Evolutionary conservation across 169 alveolate species (phyloP).

Genomic region (Eimeria necatrix): DNA sequence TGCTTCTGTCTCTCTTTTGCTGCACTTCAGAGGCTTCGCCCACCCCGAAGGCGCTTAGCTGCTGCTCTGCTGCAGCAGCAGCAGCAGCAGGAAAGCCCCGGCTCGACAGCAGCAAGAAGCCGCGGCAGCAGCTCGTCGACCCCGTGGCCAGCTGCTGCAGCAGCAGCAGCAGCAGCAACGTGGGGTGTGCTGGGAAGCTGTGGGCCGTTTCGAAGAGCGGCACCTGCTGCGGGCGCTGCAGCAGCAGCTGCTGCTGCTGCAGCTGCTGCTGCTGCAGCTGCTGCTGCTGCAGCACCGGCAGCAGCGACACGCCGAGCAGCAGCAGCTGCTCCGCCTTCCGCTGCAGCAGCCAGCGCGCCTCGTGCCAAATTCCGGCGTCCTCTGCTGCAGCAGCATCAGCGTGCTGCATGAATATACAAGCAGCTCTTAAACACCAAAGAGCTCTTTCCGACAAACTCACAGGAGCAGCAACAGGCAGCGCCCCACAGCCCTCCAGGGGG

Average conservation of each 20-base stretch:
- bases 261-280: slow-evolving; percentile 16
- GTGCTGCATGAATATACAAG: slow-evolving; percentile 56
- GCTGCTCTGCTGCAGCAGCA: neutral
- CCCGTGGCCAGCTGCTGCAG: slow-evolving; percentile 52
- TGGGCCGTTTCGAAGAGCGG: slow-evolving; percentile 32
- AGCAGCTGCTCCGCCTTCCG: slow-evolving; percentile 59
- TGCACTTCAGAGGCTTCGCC: too few relatives aligned
- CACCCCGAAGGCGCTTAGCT: neutral
- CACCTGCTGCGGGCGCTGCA: too few relatives aligned
- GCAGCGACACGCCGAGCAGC: slow-evolving; percentile 34
- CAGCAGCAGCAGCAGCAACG: slow-evolving; percentile 69
- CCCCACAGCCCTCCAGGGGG: too few relatives aligned
- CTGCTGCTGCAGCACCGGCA: slow-evolving; percentile 49
- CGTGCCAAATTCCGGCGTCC: slow-evolving; percentile 30
- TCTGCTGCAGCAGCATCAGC: slow-evolving; percentile 68
- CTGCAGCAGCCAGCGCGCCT: slow-evolving; percentile 53
- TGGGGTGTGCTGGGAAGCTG: slow-evolving; percentile 37
- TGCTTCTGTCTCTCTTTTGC: too few relatives aligned
- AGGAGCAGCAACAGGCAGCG: slow-evolving; percentile 34
- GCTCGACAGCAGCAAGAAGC: slow-evolving; percentile 17
- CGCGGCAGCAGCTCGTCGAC: slow-evolving; percentile 47
- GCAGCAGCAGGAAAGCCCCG: neutral
- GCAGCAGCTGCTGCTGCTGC: too few relatives aligned
- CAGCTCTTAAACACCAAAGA: slow-evolving; percentile 16
- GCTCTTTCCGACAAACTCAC: neutral